phyloP scores from a whole-genome alignment of 148 eudicot species.

The Rhododendron vialii region DNA sequence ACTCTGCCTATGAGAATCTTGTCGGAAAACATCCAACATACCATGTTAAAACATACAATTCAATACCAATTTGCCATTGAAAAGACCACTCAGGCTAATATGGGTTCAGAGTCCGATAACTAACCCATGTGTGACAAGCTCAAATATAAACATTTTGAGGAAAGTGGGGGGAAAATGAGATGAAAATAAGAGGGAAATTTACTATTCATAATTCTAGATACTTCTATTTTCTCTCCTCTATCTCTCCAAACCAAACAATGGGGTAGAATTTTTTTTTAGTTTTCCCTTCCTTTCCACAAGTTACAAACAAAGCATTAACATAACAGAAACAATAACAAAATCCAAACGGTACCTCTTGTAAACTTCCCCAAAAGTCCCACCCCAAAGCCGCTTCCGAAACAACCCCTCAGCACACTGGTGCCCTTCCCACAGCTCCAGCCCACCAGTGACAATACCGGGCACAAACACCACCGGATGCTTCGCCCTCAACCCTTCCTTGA shows the following conservation, averaged over 20 bases:
- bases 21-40: neutral
- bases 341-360: constrained; percentile 65
- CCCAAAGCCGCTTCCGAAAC: constrained; percentile 92
- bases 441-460: constrained; percentile 57
- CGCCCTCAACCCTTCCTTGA: constrained; percentile 57
- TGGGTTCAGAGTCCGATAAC: neutral
- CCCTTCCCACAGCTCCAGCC: constrained; percentile 59
- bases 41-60: neutral
- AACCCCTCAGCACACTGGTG: constrained; percentile 64
- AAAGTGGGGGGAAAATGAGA: too few relatives aligned
- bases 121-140: neutral
- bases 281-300: too few relatives aligned
- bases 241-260: too few relatives aligned
- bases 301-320: too few relatives aligned
- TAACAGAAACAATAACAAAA: neutral
- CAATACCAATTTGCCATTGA: neutral
- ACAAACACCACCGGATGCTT: constrained; percentile 63
- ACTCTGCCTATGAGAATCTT: neutral
- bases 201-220: too few relatives aligned
- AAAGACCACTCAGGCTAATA: neutral
- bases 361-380: constrained; percentile 90
- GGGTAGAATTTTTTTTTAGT: too few relatives aligned
- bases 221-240: too few relatives aligned
- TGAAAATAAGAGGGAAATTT: too few relatives aligned
- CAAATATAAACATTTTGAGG: neutral